These are phyloP conservation scores for Endotrypanum monterogeii DNA, from an alignment of 208 protist genomes.

Conservation along the genomic window DNA sequence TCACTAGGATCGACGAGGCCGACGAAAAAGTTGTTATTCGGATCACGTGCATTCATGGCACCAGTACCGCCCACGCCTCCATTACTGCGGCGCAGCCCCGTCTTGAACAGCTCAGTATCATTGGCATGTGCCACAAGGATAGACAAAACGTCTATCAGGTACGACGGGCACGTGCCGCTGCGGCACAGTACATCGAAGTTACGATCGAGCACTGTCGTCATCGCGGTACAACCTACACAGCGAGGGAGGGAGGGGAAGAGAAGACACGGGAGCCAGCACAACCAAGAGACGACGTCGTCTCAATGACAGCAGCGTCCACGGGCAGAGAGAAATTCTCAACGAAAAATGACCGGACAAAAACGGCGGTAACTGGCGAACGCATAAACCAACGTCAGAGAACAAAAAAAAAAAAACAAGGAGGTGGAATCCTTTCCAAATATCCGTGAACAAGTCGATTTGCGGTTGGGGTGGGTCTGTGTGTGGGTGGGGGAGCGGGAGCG, in stretches of 20 bases:
- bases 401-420: background rate
- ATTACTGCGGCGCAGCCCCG: slow-evolving; percentile 36
- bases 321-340: too few relatives aligned
- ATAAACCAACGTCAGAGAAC: background rate
- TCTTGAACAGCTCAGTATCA: slow-evolving; percentile 78
- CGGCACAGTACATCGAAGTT: slow-evolving; percentile 69
- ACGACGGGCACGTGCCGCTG: slow-evolving; percentile 60
- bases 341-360: too few relatives aligned
- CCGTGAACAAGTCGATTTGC: too few relatives aligned
- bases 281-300: too few relatives aligned
- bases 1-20: background rate
- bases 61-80: background rate
- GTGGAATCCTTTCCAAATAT: background rate
- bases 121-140: slow-evolving; percentile 81
- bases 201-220: slow-evolving; percentile 60
- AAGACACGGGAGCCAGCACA: too few relatives aligned
- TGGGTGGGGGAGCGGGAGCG: background rate
- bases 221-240: slow-evolving; percentile 9
- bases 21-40: background rate
- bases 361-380: too few relatives aligned
- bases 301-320: too few relatives aligned
- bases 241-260: background rate
- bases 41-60: background rate
- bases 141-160: slow-evolving; percentile 73
- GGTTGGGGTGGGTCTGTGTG: background rate